Percentiles rank a stretch among this genome's conserved stretches.
phyloP scores from a whole-genome alignment of 495 filamentous ascomycete genomes.

The Talaromyces stipitatus region DNA sequence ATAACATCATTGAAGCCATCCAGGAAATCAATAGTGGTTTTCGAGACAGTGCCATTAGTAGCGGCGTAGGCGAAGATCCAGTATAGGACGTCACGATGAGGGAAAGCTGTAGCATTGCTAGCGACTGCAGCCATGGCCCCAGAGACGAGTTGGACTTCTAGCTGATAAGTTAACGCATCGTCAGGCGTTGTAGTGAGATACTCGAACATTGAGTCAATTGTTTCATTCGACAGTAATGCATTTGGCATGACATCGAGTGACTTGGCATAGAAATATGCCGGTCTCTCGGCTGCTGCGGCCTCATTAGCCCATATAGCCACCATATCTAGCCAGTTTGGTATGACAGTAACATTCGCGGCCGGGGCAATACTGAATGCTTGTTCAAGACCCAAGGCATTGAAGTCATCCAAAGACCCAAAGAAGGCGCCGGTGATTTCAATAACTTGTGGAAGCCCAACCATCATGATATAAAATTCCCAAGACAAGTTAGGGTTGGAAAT shows the following conservation, averaged over 20 bases:
- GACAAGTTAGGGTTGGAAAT: slow-evolving; percentile 37
- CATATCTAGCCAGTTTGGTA: slow-evolving; percentile 50
- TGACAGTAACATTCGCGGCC: slow-evolving; percentile 22
- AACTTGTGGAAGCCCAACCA: slow-evolving; percentile 20
- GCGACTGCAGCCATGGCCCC: slow-evolving; percentile 35
- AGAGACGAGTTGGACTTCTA: slow-evolving; percentile 35
- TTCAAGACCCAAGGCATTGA: slow-evolving; percentile 22
- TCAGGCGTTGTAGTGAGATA: slow-evolving; percentile 40
- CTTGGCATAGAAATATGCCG: slow-evolving; percentile 38
- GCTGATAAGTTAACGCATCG: slow-evolving; percentile 34
- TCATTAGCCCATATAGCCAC: slow-evolving; percentile 43
- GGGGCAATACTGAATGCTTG: slow-evolving; percentile 22
- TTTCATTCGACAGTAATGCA: slow-evolving; percentile 26
- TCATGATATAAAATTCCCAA: slow-evolving; percentile 40
- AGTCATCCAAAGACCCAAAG: slow-evolving; percentile 35
- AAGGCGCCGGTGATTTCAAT: slow-evolving; percentile 31
- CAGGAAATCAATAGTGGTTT: slow-evolving; percentile 29
- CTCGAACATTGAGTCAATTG: slow-evolving; percentile 30
- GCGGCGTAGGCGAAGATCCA: slow-evolving; percentile 37
- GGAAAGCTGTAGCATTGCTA: slow-evolving; percentile 33
- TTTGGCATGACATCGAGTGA: slow-evolving; percentile 41
- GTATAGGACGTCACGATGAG: slow-evolving; percentile 37
- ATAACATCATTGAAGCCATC: slow-evolving; percentile 36
- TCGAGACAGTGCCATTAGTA: slow-evolving; percentile 33
- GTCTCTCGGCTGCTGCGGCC: slow-evolving; percentile 23